Conservation (phyloP, 306 rosid species). For the Bauhinia variegata region DNA sequence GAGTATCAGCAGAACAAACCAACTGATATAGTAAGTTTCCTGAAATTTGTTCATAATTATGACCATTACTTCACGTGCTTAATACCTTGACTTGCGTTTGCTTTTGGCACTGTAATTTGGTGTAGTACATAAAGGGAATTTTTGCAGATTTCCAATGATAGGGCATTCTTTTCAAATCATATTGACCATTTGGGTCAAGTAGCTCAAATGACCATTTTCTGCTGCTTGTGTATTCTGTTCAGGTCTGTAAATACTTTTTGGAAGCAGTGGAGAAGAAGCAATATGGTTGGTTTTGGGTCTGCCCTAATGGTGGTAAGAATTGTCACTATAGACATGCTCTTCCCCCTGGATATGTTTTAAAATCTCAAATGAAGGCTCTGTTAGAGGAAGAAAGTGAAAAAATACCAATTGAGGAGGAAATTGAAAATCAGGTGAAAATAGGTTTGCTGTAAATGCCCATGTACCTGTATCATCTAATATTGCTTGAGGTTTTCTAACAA, state of each 20-base stretch:
- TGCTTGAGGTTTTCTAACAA: slow-evolving; percentile 31
- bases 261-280: slow-evolving; percentile 98
- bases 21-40: slow-evolving; percentile 82
- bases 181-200: slow-evolving; percentile 7
- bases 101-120: slow-evolving; percentile 21
- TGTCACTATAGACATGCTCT: slow-evolving; percentile 99
- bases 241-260: slow-evolving; percentile 64
- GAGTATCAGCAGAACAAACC: slow-evolving; percentile 91
- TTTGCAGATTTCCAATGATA: slow-evolving; percentile 6
- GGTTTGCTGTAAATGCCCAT: neutral
- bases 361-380: slow-evolving; percentile 98
- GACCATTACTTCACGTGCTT: slow-evolving; percentile 12
- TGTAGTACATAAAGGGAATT: neutral
- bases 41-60: slow-evolving; percentile 12
- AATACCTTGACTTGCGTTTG: neutral
- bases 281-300: slow-evolving; percentile 95
- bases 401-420: slow-evolving; percentile 85
- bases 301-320: slow-evolving; percentile 89
- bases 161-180: slow-evolving; percentile 23
- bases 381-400: slow-evolving; percentile 76
- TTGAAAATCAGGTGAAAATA: slow-evolving; percentile 76
- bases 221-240: slow-evolving; percentile 23
- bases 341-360: slow-evolving; percentile 88
- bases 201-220: neutral
- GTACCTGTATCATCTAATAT: slow-evolving; percentile 13